Evolutionary conservation across 345 rosid species (phyloP).

Genomic region (Eucalyptus erythrocorys): DNA sequence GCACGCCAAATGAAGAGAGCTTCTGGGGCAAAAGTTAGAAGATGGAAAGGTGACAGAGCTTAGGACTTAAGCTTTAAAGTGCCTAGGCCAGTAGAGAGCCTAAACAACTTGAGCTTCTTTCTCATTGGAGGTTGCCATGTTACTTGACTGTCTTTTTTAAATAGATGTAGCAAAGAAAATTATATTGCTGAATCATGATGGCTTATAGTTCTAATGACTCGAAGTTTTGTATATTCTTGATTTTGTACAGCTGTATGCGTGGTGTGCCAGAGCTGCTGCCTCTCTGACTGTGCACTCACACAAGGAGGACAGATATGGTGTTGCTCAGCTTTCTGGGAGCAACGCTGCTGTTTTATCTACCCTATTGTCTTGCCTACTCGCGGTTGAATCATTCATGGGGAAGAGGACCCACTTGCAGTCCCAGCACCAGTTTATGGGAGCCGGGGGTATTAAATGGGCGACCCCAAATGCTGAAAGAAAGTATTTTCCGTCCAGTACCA

Average conservation of each 20-base stretch:
- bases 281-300: slow-evolving; percentile 65
- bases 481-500: slow-evolving; percentile 18
- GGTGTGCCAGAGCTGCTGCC: slow-evolving; percentile 70
- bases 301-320: slow-evolving; percentile 78
- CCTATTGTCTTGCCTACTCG: slow-evolving; percentile 65
- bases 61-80: background rate
- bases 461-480: slow-evolving; percentile 43
- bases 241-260: slow-evolving; percentile 49
- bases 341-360: slow-evolving; percentile 61
- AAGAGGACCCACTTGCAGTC: slow-evolving; percentile 68
- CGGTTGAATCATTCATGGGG: slow-evolving; percentile 77
- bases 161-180: background rate
- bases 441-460: slow-evolving; percentile 64
- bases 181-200: background rate
- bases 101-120: background rate
- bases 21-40: background rate
- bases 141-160: background rate
- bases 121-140: background rate
- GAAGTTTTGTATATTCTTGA: background rate
- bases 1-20: slow-evolving; percentile 57
- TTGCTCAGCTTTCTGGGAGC: slow-evolving; percentile 90
- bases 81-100: background rate
- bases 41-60: background rate
- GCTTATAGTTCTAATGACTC: background rate
- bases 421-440: slow-evolving; percentile 50